Percentiles rank a stretch among this genome's conserved stretches.
Conservation (phyloP, 2,329 filamentous ascomycete genomes). For the Paraconiothyrium sp. region DNA sequence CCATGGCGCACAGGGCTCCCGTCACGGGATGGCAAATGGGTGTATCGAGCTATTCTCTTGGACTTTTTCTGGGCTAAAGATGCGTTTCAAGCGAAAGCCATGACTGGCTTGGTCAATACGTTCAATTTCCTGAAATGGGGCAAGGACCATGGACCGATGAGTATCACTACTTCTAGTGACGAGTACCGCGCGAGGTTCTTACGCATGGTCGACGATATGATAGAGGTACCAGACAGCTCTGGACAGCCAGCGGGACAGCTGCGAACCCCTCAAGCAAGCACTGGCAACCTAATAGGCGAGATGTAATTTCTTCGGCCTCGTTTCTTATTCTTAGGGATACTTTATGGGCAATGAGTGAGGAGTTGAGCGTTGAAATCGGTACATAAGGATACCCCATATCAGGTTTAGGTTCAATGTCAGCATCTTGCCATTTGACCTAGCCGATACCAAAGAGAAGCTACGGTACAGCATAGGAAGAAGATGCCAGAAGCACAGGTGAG, state of each 20-base stretch:
- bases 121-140: constrained; percentile 66
- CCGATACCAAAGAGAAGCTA: neutral
- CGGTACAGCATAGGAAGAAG: neutral
- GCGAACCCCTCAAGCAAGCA: constrained; percentile 27
- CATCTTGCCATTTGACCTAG: neutral
- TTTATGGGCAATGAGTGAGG: constrained; percentile 1
- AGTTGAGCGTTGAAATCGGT: neutral
- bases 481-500: constrained; percentile 5
- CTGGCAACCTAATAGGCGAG: constrained; percentile 18
- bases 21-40: constrained; percentile 70
- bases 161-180: constrained; percentile 73
- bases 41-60: constrained; percentile 73
- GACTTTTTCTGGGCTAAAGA: constrained; percentile 86
- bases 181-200: constrained; percentile 72
- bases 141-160: constrained; percentile 74
- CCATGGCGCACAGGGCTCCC: constrained; percentile 70
- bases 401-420: neutral
- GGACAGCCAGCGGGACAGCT: constrained; percentile 43
- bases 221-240: constrained; percentile 46
- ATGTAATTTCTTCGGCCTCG: neutral
- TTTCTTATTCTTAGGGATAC: neutral
- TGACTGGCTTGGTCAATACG: constrained; percentile 71
- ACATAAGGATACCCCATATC: constrained; percentile 12
- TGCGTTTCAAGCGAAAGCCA: constrained; percentile 70
- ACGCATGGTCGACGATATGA: constrained; percentile 58